These are phyloP conservation scores for Eucalyptus brandiana DNA, from an alignment of 345 rosid genomes.

Conservation along the genomic window DNA sequence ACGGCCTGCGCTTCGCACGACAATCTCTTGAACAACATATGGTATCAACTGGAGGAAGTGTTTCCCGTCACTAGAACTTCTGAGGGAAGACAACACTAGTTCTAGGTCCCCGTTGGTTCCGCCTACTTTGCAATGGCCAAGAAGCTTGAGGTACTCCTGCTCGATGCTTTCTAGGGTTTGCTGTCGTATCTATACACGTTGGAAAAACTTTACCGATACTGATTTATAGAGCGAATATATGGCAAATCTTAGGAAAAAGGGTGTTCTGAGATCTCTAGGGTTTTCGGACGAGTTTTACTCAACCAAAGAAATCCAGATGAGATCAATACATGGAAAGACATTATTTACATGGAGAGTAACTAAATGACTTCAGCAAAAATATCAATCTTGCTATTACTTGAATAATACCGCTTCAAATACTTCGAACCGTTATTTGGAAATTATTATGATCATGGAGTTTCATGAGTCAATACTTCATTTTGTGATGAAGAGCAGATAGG, in stretches of 20 bases:
- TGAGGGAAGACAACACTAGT: not conserved
- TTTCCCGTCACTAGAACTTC: not conserved
- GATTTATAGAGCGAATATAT: not conserved
- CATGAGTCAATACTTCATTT: not conserved
- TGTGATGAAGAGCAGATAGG: accelerated
- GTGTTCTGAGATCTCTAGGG: not conserved
- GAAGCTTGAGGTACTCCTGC: not conserved
- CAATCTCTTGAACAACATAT: not conserved
- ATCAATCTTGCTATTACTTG: not conserved
- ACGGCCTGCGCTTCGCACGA: not conserved
- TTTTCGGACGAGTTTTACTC: not conserved
- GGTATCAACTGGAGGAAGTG: not conserved
- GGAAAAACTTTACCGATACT: not conserved
- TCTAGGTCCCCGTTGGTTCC: not conserved
- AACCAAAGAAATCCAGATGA: not conserved
- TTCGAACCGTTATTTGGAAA: not conserved
- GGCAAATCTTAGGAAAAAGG: not conserved
- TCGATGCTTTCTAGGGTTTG: not conserved
- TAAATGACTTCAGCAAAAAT: not conserved
- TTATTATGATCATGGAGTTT: not conserved
- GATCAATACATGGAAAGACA: not conserved
- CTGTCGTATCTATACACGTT: not conserved
- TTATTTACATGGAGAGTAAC: not conserved
- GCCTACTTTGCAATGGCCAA: not conserved
- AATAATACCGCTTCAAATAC: not conserved